A percentile compares a stretch with the other conserved stretches of the same genome.
phyloP scores from a whole-genome alignment of 495 filamentous ascomycete species.

The Copromyces sp. region DNA sequence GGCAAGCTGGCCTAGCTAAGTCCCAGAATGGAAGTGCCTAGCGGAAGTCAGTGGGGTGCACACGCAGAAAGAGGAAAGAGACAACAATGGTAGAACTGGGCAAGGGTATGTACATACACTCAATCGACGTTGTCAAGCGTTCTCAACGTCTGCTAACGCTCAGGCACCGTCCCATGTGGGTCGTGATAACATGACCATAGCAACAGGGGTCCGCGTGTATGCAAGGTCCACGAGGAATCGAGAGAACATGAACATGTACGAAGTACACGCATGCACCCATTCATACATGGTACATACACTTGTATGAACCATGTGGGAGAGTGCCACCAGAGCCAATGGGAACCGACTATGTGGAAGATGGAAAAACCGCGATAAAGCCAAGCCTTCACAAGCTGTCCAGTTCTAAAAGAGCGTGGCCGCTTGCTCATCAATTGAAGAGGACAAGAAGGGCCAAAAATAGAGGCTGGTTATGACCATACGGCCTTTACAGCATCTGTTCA shows the following conservation, averaged over 20 bases:
- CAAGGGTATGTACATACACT: not conserved
- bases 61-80: not conserved
- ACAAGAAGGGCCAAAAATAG: not conserved
- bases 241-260: not conserved
- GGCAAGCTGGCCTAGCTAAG: not conserved
- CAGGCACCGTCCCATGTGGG: conserved; percentile 9
- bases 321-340: not conserved
- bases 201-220: conserved; percentile 16
- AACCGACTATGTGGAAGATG: not conserved
- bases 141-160: not conserved
- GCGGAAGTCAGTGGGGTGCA: not conserved
- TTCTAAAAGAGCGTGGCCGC: not conserved
- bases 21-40: not conserved
- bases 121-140: not conserved
- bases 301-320: not conserved
- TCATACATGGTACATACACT: not conserved
- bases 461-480: not conserved
- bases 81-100: not conserved
- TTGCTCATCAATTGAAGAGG: not conserved
- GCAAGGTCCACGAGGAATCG: conserved; percentile 7
- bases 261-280: not conserved
- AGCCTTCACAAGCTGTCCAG: not conserved
- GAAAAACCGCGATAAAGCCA: not conserved
- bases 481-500: not conserved
- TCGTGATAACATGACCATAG: conserved; percentile 17